These are phyloP conservation scores for Globisporangium rhizosaccharum DNA, from an alignment of 352 stramenopile genomes.

Conservation along the genomic window DNA sequence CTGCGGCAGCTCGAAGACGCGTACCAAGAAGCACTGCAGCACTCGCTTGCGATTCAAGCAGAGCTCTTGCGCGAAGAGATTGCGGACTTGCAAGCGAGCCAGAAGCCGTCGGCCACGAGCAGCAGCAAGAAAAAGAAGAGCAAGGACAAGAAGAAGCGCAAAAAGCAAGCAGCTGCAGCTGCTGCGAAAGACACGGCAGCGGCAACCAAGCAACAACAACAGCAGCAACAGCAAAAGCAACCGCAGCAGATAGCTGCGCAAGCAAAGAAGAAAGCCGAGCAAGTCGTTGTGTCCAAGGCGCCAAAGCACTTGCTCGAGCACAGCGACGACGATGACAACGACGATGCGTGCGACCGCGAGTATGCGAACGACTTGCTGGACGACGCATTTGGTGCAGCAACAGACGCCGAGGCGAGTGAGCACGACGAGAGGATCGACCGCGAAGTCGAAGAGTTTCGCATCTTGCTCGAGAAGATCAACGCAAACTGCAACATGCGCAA, in stretches of 20 bases:
- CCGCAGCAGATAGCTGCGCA: background rate
- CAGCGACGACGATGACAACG: constrained; percentile 4
- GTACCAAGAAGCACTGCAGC: constrained; percentile 72
- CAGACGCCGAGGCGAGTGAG: constrained; percentile 11
- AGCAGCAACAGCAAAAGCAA: constrained; percentile 9
- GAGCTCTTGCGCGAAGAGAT: constrained; percentile 73
- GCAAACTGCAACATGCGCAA: constrained; percentile 38
- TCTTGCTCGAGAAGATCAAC: constrained; percentile 70
- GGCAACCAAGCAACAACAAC: constrained; percentile 10
- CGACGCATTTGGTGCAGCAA: constrained; percentile 14
- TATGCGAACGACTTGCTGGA: constrained; percentile 3
- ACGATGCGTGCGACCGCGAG: background rate
- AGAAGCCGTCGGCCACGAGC: constrained; percentile 40
- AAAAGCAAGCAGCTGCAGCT: constrained; percentile 26
- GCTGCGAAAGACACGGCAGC: constrained; percentile 18
- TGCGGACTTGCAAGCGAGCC: constrained; percentile 53
- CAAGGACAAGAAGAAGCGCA: constrained; percentile 72
- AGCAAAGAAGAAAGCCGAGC: constrained; percentile 9
- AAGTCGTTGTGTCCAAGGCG: background rate
- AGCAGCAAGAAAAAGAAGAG: constrained; percentile 76
- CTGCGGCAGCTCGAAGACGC: constrained; percentile 50
- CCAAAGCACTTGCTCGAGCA: constrained; percentile 6
- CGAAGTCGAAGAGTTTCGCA: constrained; percentile 72
- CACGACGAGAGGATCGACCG: constrained; percentile 52
- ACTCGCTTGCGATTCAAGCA: constrained; percentile 66